Evolutionary conservation across 495 filamentous ascomycete species (phyloP), one percentile per base, ranked within the genome.

Genomic region (Jackrogersella minutella): DNA sequence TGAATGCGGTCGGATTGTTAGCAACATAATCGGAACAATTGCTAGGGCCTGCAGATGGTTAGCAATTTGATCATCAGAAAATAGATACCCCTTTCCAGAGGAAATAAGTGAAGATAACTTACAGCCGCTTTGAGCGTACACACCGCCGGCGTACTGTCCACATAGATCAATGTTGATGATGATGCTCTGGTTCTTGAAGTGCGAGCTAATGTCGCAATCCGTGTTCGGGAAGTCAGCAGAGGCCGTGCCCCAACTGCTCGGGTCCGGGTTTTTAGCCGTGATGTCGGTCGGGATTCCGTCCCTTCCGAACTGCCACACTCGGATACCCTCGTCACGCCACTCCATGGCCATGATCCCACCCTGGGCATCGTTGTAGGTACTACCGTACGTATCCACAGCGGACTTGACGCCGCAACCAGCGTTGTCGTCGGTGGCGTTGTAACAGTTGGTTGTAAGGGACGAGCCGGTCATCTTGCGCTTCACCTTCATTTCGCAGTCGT

Each of bases 121-220:
- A 84, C 83, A 83, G 36, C 80, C 81, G 19, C 76, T 79, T 7
- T 47, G 33, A 3, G 59, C 49, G 66, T 76, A 80, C 24, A 81
- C 78, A 0, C 61, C 63, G 31, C 85, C 83, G 5, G 88, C 88
- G 81, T 86, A 88, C 56, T 85, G 80, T 2, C 90, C 89, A 69
- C 88, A 91, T 62, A 92, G 83, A 60, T 88, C 85, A 34, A 86
- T 88, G 64, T 91, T 87, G 40, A 88, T 85, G 61, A 91, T 83
- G 61, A 92, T 89, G 69, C 84, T 85, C 72, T 88, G 78, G 55
- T 89, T 82, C 24, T 70, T 78, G 71, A 92, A 91, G 61, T 88
- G 82, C 9, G 73, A 75, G 30, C 79, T 75, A 34, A 91, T 82
- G 62, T 90, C 80, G 72, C 89, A 92, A 34, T 73, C 68, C 7